Percentiles rank a stretch among this genome's conserved stretches.
Evolutionary conservation across 1,284 basidiomycete species (phyloP).

Genomic region (Peniophora sp.): DNA sequence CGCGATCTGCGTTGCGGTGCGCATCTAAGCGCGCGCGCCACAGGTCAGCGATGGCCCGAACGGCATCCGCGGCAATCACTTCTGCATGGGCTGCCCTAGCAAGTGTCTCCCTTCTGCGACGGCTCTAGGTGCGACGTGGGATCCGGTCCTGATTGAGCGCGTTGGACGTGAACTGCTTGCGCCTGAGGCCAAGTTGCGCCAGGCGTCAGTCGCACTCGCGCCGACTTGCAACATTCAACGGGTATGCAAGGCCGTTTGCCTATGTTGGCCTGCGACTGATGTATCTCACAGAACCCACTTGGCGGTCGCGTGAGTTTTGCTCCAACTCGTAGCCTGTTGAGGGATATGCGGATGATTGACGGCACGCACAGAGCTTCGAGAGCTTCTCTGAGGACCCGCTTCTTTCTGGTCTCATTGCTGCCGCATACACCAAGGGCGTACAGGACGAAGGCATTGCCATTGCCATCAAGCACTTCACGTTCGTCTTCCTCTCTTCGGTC

Average conservation of each 20-base stretch:
- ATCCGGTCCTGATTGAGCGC: constrained; percentile 42
- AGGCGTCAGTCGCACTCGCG: constrained; percentile 53
- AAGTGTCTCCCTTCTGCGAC: constrained; percentile 70
- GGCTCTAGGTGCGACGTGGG: constrained; percentile 58
- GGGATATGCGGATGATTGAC: no score
- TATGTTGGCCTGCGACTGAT: neutral
- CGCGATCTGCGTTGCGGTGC: neutral
- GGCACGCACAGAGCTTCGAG: constrained; percentile 56
- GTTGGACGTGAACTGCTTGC: constrained; percentile 48
- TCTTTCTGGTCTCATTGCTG: constrained; percentile 52
- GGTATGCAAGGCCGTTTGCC: constrained; percentile 14
- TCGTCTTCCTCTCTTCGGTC: constrained; percentile 1
- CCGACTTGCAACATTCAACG: constrained; percentile 70
- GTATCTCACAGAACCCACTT: constrained; percentile 29
- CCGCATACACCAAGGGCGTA: constrained; percentile 59
- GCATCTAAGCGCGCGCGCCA: neutral
- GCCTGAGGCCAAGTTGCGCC: constrained; percentile 55
- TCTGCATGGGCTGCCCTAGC: constrained; percentile 42
- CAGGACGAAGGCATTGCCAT: constrained; percentile 58
- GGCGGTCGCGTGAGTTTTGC: constrained; percentile 38
- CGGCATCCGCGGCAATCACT: constrained; percentile 31
- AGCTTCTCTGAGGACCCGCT: constrained; percentile 64
- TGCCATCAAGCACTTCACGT: constrained; percentile 39
- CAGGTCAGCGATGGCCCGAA: constrained; percentile 73
- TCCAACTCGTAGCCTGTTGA: no score